A percentile compares a stretch with the other conserved stretches of the same genome.
Evolutionary conservation across 805 yeast species (phyloP).

Genomic region (Candida palmyrensis): DNA sequence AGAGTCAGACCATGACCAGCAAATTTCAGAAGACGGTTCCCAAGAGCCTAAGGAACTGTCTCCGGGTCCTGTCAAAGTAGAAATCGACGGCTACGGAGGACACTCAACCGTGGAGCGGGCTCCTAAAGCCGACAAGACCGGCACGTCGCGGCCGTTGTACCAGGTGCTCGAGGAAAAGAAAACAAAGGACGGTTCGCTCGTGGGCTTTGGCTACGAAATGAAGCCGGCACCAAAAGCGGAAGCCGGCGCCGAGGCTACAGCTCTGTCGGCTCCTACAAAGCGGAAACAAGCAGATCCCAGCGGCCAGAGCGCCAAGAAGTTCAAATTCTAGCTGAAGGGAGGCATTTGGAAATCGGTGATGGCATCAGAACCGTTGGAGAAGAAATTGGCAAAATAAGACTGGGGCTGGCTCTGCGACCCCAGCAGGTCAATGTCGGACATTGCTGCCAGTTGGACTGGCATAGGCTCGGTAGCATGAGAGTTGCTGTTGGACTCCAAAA

Average conservation of each 20-base stretch:
- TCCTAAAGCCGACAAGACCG: not conserved
- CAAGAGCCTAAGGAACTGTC: no score
- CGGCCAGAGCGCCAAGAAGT: not conserved
- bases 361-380: not conserved
- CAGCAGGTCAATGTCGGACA: no score
- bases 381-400: slow-evolving; percentile 4
- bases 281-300: slow-evolving; percentile 1
- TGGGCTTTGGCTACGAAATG: not conserved
- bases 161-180: slow-evolving; percentile 2
- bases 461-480: no score
- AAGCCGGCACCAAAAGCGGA: not conserved
- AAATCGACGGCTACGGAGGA: slow-evolving; percentile 5
- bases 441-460: no score
- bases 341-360: not conserved
- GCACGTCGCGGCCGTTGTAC: slow-evolving; percentile 1
- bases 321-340: not conserved
- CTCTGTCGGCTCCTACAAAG: no score
- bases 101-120: not conserved
- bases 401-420: no score
- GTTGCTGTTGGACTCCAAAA: slow-evolving; percentile 17
- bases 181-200: not conserved
- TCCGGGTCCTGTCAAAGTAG: no score
- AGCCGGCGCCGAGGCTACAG: not conserved
- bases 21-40: no score
- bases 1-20: no score